These are phyloP conservation scores for Cystobasidiaceae sp. DNA, from an alignment of 1,284 basidiomycete genomes.

Conservation along the genomic window DNA sequence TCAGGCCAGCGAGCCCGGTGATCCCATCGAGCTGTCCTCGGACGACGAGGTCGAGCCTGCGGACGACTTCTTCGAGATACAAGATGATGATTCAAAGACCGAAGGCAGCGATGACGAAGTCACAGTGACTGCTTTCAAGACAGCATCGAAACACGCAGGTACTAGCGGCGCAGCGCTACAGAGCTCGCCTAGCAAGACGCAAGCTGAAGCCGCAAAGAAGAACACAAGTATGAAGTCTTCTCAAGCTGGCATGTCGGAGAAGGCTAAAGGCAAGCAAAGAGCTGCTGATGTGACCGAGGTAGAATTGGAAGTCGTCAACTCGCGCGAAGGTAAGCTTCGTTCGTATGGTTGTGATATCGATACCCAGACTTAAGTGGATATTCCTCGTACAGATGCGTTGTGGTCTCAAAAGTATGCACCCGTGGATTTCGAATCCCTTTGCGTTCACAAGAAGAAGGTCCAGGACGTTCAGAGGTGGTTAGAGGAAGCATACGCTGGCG, in stretches of 20 bases:
- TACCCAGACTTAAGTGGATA: neutral
- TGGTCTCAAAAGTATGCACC: constrained; percentile 31
- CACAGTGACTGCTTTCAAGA: neutral
- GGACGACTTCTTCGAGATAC: constrained; percentile 3
- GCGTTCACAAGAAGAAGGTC: constrained; percentile 84
- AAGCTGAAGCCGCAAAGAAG: no score
- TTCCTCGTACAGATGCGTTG: neutral
- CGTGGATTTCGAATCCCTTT: constrained; percentile 51
- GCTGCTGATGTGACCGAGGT: constrained; percentile 14
- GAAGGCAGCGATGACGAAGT: constrained; percentile 15
- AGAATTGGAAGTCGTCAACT: constrained; percentile 19
- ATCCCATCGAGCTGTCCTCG: constrained; percentile 23
- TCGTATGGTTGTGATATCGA: neutral
- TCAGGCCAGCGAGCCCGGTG: constrained; percentile 3
- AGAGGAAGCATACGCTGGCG: constrained; percentile 65
- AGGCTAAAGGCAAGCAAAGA: constrained; percentile 24
- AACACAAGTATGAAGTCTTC: no score
- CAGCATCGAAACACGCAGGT: neutral
- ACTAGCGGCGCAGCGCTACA: neutral
- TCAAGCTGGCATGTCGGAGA: neutral
- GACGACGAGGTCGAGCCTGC: constrained; percentile 2
- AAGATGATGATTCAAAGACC: neutral
- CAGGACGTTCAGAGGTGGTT: constrained; percentile 81
- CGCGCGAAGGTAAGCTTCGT: neutral
- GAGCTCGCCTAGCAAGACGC: no score